Evolutionary conservation across 179 eudicot genomes (phyloP), one percentile per base, ranked within the genome.

Genomic region (Gypsophila paniculata): DNA sequence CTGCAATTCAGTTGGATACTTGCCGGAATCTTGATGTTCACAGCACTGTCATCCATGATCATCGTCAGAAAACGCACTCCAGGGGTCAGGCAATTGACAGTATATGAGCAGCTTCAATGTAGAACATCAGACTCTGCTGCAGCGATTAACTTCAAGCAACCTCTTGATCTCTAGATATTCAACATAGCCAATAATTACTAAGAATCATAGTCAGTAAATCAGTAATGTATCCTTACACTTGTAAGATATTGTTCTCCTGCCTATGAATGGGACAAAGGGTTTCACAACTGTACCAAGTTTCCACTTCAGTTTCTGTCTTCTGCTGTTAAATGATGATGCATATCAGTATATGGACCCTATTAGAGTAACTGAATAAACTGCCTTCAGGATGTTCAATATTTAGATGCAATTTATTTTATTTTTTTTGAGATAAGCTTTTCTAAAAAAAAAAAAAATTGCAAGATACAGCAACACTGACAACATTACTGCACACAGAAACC

Each of bases 1-100:
- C 69, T 91, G 83, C 97, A 91, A 61, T 89, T 93, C 51, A 88
- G 98, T 76, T 93, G 98, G 96, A 85, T 91, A 79, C 83, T 91
- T 18, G 85, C 93, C 2, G 93, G 83, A 21, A 86, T 91, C 53
- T 69, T 85, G 85, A 71, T 86, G 52, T 69, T 87, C 29, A 75
- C 82, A 12, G 83, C 85, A 8, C 57, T 78, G 48, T 38, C 72
- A 48, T 89, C 85, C 72, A 34, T 85, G 68, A 61, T 61, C 61
- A 71, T 78, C 32, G 81, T 82, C 23, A 82, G 64, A 68, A 82
- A 62, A 29, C 74, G 71, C 4, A 8, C 59, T 63, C 71, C 74
- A 48, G 65, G 76, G 55, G 71, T 62, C 61, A 54, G 34, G 19
- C 74, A 61, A 26, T 55, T 76, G 74, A 79, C 71, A 62, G 74